Conservation (phyloP, 305 asterid species). For the Fraxinus dipetala region DNA sequence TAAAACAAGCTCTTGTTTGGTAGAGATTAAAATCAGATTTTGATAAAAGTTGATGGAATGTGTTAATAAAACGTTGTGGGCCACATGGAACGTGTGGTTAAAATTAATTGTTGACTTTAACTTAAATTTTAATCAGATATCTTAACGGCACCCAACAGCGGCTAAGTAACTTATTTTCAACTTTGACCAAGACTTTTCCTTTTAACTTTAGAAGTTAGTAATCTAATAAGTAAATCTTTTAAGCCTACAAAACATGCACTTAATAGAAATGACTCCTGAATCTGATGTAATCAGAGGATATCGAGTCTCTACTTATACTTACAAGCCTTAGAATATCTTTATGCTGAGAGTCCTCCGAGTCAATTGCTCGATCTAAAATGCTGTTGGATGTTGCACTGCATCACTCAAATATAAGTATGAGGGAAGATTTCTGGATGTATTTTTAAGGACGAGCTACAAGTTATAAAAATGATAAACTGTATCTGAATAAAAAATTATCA, state of each 20-base stretch:
- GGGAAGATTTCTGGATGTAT: not conserved
- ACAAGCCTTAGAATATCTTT: slow-evolving; percentile 74
- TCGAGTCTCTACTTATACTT: slow-evolving; percentile 15
- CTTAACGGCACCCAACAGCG: too few relatives aligned
- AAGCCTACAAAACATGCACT: not conserved
- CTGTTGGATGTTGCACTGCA: slow-evolving; percentile 67
- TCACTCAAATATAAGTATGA: slow-evolving; percentile 9
- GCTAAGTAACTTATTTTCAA: not conserved
- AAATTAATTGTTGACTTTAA: too few relatives aligned
- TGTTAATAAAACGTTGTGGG: too few relatives aligned
- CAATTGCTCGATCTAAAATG: slow-evolving; percentile 73
- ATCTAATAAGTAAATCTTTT: not conserved
- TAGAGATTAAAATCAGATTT: too few relatives aligned
- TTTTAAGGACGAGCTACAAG: not conserved
- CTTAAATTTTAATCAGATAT: too few relatives aligned
- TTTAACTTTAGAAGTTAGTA: not conserved
- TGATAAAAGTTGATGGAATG: too few relatives aligned
- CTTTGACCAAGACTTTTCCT: not conserved
- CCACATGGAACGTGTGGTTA: too few relatives aligned
- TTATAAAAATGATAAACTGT: not conserved
- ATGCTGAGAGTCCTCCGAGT: slow-evolving; percentile 67
- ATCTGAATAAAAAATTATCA: not conserved
- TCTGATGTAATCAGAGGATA: not conserved
- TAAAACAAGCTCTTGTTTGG: not conserved
- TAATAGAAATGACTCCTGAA: not conserved